phyloP scores from a whole-genome alignment of 805 yeast species.

The Zygosaccharomyces bailii region DNA sequence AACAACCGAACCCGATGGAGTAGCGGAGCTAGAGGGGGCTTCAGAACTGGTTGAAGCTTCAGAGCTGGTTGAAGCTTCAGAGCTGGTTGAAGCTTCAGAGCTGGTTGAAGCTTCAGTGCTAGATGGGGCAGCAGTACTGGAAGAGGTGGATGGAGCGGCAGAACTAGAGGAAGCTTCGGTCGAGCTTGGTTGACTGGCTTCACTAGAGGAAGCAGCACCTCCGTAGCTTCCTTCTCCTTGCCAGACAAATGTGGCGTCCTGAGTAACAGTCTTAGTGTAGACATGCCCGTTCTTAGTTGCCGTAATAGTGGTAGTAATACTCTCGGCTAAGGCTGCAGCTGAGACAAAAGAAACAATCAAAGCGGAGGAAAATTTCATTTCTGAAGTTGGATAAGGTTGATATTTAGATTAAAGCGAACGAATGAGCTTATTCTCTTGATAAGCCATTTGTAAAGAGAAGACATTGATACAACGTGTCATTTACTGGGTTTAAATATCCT shows the following conservation, averaged over 20 bases:
- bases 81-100: too few species aligned
- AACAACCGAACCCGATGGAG: not conserved
- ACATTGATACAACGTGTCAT: too few species aligned
- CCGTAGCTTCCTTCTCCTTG: constrained; percentile 5
- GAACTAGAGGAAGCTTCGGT: not conserved
- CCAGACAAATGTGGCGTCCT: constrained; percentile 11
- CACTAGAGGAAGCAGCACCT: not conserved
- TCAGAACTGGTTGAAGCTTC: not conserved
- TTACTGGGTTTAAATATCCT: not conserved
- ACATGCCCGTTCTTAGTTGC: constrained; percentile 14
- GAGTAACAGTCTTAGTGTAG: constrained; percentile 13
- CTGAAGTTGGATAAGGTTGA: not conserved
- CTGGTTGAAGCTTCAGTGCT: not conserved
- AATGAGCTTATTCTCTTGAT: not conserved
- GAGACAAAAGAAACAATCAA: not conserved
- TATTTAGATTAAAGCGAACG: constrained; percentile 1
- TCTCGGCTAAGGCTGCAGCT: constrained; percentile 1
- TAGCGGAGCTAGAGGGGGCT: not conserved
- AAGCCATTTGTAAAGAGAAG: too few species aligned
- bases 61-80: too few species aligned
- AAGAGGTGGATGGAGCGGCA: constrained; percentile 1
- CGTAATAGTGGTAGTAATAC: constrained; percentile 8
- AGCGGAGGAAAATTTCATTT: constrained; percentile 5
- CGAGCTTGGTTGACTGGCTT: not conserved
- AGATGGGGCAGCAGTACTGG: not conserved